Evolutionary conservation across 1,284 basidiomycete genomes (phyloP), one percentile per base, ranked within the genome.

Genomic region (Tremellales sp.): DNA sequence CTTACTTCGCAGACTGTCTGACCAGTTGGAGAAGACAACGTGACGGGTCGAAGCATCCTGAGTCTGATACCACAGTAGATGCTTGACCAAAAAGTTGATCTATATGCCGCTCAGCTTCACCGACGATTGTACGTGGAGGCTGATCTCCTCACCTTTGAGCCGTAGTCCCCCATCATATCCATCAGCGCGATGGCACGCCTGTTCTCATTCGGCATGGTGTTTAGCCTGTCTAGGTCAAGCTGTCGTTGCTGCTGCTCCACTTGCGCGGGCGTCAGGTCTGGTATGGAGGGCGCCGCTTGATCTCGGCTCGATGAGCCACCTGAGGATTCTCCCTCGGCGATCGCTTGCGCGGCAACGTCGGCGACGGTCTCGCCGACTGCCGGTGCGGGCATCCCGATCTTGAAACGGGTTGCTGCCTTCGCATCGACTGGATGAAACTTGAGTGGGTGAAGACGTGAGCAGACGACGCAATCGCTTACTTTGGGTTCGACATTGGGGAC

Each of bases 371-470:
- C 40, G 15, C 48, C 48, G 35, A 40, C 49, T 31, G 29, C n/a
- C n/a, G n/a, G n/a, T n/a, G n/a, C n/a, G n/a, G n/a, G n/a, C n/a
- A 31, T 8, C 29, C 46, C 86, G 7, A 91, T 81, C 67, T 89
- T 89, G 86, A 90, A 89, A 69, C 88, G 85, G 54, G 86, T 89
- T 67, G 91, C 90, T 70, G 89, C 88, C 71, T 85, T 88, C 70
- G 90, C 89, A 3, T 61, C 36, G 52, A 67, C 65, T 64, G 44
- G 29, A 31, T 15, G 29, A 8, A 8, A 13, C 23, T 12, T 40
- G 4, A 33, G 25, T 22, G 19, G 3, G 24, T 19, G 3, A 45
- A n/a, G n/a, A n/a, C n/a, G n/a, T n/a, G n/a, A n/a, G n/a, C 17
- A 45, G 6, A 15, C 3, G 4, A 17, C 39, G 2, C 24, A 11